phyloP scores from a whole-genome alignment of 345 rosid genomes.

The Eutrema heterophyllum region DNA sequence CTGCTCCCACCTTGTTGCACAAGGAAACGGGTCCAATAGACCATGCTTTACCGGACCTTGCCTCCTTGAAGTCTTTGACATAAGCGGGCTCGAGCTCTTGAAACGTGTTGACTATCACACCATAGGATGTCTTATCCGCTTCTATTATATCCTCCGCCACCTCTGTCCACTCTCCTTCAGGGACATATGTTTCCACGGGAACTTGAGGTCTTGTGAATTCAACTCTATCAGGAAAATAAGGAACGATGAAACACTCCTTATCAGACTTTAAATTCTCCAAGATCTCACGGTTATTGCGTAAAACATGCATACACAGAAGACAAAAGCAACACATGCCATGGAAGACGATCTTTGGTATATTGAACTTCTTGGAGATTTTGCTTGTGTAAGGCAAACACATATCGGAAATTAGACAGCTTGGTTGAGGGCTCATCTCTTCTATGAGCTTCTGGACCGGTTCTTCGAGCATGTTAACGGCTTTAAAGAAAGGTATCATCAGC shows the following conservation, averaged over 20 bases:
- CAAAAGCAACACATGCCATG: neutral
- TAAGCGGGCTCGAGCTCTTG: slow-evolving; percentile 38
- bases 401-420: slow-evolving; percentile 47
- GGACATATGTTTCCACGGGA: neutral
- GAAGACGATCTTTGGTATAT: slow-evolving; percentile 46
- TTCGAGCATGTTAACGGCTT: slow-evolving; percentile 22
- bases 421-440: slow-evolving; percentile 32
- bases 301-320: no score
- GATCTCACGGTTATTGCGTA: no score
- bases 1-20: neutral
- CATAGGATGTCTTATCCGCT: slow-evolving; percentile 33
- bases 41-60: slow-evolving; percentile 34
- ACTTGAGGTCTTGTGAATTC: no score
- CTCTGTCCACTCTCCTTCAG: neutral
- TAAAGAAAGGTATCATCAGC: slow-evolving; percentile 8
- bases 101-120: neutral
- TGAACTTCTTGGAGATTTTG: slow-evolving; percentile 25
- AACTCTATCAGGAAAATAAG: no score
- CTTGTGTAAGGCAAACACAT: slow-evolving; percentile 25
- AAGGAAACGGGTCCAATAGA: slow-evolving; percentile 27
- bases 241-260: no score
- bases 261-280: no score
- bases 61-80: slow-evolving; percentile 21
- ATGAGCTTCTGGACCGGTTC: slow-evolving; percentile 27
- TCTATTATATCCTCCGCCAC: neutral